Percentiles rank a stretch among this genome's conserved stretches.
Evolutionary conservation across 83 land plant genomes (phyloP).

Genomic region (Diphasiastrum complanatum): DNA sequence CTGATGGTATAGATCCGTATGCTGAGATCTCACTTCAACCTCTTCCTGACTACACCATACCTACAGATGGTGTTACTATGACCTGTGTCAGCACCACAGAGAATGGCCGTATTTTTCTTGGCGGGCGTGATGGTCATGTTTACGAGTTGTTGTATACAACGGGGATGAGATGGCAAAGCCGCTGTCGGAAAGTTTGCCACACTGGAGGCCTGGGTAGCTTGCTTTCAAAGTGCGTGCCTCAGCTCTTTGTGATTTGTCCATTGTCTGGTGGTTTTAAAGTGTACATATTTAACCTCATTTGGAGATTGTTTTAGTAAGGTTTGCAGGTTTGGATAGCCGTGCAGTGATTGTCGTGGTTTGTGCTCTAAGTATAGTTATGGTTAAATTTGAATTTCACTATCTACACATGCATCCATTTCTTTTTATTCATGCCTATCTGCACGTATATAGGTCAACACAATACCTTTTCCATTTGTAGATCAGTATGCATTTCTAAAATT

Average conservation of each 20-base stretch:
- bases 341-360: no score
- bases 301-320: no score
- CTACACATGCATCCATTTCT: no score
- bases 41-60: slow-evolving; percentile 78
- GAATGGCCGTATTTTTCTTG: slow-evolving; percentile 76
- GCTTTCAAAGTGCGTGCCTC: slow-evolving; percentile 56
- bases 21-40: slow-evolving; percentile 81
- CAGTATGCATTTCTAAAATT: no score
- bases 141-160: slow-evolving; percentile 81
- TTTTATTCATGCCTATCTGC: no score
- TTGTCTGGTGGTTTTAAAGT: no score
- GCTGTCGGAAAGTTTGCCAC: slow-evolving; percentile 92
- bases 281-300: no score
- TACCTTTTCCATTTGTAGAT: no score
- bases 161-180: slow-evolving; percentile 85
- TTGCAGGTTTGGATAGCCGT: no score
- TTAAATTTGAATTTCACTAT: no score
- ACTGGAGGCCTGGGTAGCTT: slow-evolving; percentile 76
- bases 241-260: slow-evolving; percentile 14
- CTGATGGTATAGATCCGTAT: slow-evolving; percentile 79
- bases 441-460: no score
- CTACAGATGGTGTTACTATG: slow-evolving; percentile 95
- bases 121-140: slow-evolving; percentile 95
- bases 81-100: slow-evolving; percentile 86
- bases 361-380: no score